Evolutionary conservation across 2,329 filamentous ascomycete genomes (phyloP).

Genomic region (Aureobasidium sp.): DNA sequence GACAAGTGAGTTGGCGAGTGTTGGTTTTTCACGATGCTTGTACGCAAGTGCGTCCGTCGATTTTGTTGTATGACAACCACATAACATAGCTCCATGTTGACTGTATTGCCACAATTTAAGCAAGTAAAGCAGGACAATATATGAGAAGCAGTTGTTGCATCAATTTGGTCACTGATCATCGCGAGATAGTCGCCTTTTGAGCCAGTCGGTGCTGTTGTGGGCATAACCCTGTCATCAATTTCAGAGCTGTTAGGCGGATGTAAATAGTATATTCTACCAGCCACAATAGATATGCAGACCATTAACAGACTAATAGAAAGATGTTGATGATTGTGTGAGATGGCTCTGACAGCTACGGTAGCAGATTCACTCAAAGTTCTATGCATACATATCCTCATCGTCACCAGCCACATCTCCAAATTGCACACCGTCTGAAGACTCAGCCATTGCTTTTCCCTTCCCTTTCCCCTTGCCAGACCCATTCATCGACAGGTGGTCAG

Average conservation of each 20-base stretch:
- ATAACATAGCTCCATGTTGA: no score
- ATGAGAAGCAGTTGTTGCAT: no score
- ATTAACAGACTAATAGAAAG: background rate
- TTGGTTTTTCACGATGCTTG: no score
- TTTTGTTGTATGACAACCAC: no score
- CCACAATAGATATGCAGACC: background rate
- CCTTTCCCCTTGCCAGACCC: conserved; percentile 24
- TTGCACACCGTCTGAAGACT: conserved; percentile 24
- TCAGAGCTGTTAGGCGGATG: background rate
- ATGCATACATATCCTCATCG: conserved; percentile 36
- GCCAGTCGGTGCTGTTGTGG: no score
- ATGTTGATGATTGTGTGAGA: background rate
- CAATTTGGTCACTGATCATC: no score
- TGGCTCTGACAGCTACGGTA: background rate
- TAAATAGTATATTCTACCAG: background rate
- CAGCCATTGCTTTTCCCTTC: conserved; percentile 28
- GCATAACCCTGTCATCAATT: background rate
- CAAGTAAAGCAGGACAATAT: no score
- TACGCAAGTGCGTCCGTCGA: no score
- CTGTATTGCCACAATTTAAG: no score
- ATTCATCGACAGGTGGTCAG: conserved; percentile 26
- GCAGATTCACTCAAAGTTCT: background rate
- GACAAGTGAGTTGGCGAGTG: no score
- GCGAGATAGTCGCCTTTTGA: no score
- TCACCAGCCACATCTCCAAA: conserved; percentile 32